Evolutionary conservation across 2,329 filamentous ascomycete species (phyloP), one percentile per base, ranked within the genome.

Genomic region (Botrytis pseudocinerea): DNA sequence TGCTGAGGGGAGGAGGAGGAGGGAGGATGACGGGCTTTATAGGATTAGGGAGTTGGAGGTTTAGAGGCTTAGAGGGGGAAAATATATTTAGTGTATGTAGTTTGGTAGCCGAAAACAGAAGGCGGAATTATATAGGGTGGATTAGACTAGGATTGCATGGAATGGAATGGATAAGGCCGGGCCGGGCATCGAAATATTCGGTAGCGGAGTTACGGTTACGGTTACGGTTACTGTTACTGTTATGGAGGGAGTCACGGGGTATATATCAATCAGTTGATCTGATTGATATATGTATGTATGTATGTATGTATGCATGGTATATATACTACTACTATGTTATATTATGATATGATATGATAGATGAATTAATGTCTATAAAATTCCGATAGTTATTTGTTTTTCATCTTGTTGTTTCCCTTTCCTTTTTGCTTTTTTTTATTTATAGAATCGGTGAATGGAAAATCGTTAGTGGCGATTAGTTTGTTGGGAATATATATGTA

Each of bases 361-460:
- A 16, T 54, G 12, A 54, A 2, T 54, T 54, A 54, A 54, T 54
- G 25, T 28, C 46, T 51, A 51, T 14, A 25, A 14, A 14, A 14
- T 51, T 25, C 4, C 22, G 12, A 14, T 6, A n/a, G n/a, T n/a
- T n/a, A 51, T 2, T 12, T 51, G 22, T 0, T 51, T 6, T 48
- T 4, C 22, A 38, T 48, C 10, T 22, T 0, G 7, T 32, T 32
- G 32, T 32, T 32, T 32, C 32, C 32, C 4, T 3, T 32, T 25
- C 0, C 22, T 0, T 25, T 48, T 4, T 38, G 35, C 7, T 38
- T 22, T 10, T 1, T 22, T 48, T 25, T 22, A 0, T n/a, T n/a
- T n/a, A n/a, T n/a, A n/a, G 5, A 48, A 48, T 48, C 35, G 8
- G 8, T 25, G 46, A 10, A 25, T 22, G 0, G 7, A 25, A 25